Conservation (phyloP, 2,329 filamentous ascomycete species). For the Diaporthe amygdali region DNA sequence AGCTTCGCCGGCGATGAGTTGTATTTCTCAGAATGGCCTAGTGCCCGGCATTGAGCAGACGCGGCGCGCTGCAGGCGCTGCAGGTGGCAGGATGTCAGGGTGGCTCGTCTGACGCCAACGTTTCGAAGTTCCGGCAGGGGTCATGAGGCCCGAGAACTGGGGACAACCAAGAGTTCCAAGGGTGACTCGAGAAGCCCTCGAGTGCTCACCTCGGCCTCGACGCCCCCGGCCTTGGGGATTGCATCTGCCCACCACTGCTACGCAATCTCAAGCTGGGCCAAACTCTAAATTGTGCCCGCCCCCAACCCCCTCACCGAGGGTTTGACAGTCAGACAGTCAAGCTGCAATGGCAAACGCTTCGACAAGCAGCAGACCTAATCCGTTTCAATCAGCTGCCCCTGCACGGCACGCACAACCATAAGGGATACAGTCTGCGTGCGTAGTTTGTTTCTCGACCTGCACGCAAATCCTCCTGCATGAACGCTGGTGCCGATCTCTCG, state of each 20-base stretch:
- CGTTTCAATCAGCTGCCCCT: background rate
- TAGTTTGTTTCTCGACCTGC: conserved; percentile 7
- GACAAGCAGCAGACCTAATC: too few species aligned
- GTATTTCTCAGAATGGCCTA: conserved; percentile 3
- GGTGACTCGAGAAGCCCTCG: background rate
- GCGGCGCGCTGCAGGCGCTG: background rate
- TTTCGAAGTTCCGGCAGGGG: conserved; percentile 15
- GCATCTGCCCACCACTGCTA: background rate
- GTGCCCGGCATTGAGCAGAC: background rate
- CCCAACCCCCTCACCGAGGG: background rate
- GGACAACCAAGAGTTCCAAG: background rate
- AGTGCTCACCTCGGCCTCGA: background rate
- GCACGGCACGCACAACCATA: background rate
- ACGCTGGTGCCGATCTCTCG: background rate
- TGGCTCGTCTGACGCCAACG: conserved; percentile 8
- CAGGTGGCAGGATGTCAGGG: background rate
- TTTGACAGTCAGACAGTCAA: too few species aligned
- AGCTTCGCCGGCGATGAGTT: background rate
- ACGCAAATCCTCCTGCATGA: conserved; percentile 12
- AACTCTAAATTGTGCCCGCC: background rate
- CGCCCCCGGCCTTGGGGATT: background rate
- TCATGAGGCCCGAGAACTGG: conserved; percentile 7
- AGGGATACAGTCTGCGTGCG: background rate
- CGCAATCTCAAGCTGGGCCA: background rate
- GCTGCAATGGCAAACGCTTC: too few species aligned